Base-by-base conservation (phyloP, 2,329 filamentous ascomycete genomes). In the Fusarium foetens region DNA sequence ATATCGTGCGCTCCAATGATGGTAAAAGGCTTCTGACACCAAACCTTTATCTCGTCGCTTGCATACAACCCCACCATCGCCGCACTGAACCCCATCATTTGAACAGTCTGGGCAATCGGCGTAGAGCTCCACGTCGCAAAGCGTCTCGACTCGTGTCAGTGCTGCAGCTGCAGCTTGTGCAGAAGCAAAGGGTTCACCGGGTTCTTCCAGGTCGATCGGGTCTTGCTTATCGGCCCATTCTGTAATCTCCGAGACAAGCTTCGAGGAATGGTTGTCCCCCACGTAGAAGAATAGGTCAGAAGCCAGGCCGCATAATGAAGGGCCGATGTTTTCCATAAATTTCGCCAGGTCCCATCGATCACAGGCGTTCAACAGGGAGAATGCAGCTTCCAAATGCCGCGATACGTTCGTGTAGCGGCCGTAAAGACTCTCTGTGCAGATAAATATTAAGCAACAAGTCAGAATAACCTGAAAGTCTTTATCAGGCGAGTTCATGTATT, bases 391-490 rank as follows among this genome's bases (percentile, higher is more conserved):
- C 1, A 68, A n/a, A 7, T 71, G 68, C 7, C 57, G 38, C 5
- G 45, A 27, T 1, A 67, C 55, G 8, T 71, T 71, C 1, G 11
- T 8, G 14, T 71, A 23, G 2, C 62, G 52, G 0, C 67, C 68
- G 12, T 71, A 55, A 3, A 71, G 31, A 8, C 39, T 43, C 33
- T 71, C 68, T 0, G 33, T 71, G 21, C 68, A 71, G 6, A 71
- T 71, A 6, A 71, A 71, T 17, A 71, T 43, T 8, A 71, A 3
- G 5, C 68, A 71, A 8, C 68, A 71, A 1, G 60, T 71, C 1
- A 71, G 6, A 19, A 68, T 53, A 4, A 63, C 60, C 27, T 71
- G 49, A 0, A 71, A 19, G 12, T 63, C 54, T 8, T 33, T 58
- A 0, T 53, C 43, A 0, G 62, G 52, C 1, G 45, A 58, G 12